A percentile compares a stretch with the other conserved stretches of the same genome.
Evolutionary conservation across 345 rosid species (phyloP).

Genomic region (Aquilaria sinensis): DNA sequence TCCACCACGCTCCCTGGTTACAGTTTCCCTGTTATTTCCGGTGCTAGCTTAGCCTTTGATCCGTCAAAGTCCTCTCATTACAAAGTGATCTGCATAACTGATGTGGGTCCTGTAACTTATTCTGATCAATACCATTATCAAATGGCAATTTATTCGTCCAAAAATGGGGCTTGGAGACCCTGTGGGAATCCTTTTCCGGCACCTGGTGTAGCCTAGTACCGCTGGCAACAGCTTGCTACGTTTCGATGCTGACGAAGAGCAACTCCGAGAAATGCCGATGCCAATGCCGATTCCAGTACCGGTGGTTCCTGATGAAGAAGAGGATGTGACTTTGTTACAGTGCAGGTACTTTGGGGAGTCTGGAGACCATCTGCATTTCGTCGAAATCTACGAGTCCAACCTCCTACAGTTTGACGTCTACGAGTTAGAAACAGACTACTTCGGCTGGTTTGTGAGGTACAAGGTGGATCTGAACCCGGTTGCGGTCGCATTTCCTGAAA

Average conservation of each 20-base stretch:
- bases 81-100: not conserved
- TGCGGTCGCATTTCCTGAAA: conserved; percentile 29
- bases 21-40: too few relatives aligned
- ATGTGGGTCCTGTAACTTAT: not conserved
- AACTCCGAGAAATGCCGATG: too few relatives aligned
- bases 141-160: conserved; percentile 24
- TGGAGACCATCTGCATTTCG: conserved; percentile 19
- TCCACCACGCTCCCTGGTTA: not conserved
- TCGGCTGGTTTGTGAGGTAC: conserved; percentile 33
- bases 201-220: conserved; percentile 13
- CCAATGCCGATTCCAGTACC: too few relatives aligned
- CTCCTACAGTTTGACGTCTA: conserved; percentile 20
- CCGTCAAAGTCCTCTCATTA: conserved; percentile 1
- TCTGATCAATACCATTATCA: not conserved
- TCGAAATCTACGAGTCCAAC: conserved; percentile 18
- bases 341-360: conserved; percentile 21
- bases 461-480: conserved; percentile 24
- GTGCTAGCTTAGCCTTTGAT: not conserved
- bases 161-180: conserved; percentile 27
- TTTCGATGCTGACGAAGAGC: too few relatives aligned
- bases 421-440: conserved; percentile 27
- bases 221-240: conserved; percentile 13
- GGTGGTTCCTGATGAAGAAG: too few relatives aligned
- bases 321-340: not conserved
- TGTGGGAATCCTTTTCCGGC: conserved; percentile 10